Base-by-base conservation (phyloP, 805 yeast genomes). In the Henningerozyma blattae region DNA sequence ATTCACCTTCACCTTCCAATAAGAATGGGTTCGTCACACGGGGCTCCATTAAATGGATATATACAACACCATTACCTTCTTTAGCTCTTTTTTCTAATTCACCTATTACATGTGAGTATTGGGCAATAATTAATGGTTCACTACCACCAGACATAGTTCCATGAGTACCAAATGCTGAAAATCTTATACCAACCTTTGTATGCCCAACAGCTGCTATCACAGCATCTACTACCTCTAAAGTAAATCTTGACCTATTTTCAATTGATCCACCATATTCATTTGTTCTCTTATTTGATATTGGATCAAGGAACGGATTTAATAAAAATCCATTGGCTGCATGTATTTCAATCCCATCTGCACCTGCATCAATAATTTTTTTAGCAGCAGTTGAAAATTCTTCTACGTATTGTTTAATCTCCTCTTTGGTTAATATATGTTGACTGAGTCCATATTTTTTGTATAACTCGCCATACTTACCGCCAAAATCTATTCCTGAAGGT, bases 251-350 rank as follows among this genome's bases (percentile, higher is more conserved):
- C 44, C 72, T 60, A 43, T 70, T 64, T 45, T 65, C 72, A 44
- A 68, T 62, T 4, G 64, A 55, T 6, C 75, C 76, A 37, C 77
- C 77, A 40, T 71, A 72, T 43, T 67, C 60, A 48, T 72, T 77
- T 4, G 64, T 62, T 54, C 66, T 52, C 31, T 66, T 54, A 46
- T 66, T 65, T 33, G 64, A 56, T 10, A 53, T 42, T 7, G 63
- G 59, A 28, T 72, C 68, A 42, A 75, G 47, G 44, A 79, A 76
- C 51, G 72, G 71, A 50, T 67, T 62, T 27, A 72, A 43, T 37
- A 79, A 50, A 47, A 71, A 77, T 12, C 85, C 84, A 48, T 76
- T 75, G n/a, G 85, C 84, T 24, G 62, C 62, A 50, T 77, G 85
- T 31, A 79, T 56, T 54, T 79, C 84, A 25, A 78, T 68, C 40